These are phyloP conservation scores for Tirmania nivea DNA, from an alignment of 495 filamentous ascomycete species.

Conservation along the genomic window DNA sequence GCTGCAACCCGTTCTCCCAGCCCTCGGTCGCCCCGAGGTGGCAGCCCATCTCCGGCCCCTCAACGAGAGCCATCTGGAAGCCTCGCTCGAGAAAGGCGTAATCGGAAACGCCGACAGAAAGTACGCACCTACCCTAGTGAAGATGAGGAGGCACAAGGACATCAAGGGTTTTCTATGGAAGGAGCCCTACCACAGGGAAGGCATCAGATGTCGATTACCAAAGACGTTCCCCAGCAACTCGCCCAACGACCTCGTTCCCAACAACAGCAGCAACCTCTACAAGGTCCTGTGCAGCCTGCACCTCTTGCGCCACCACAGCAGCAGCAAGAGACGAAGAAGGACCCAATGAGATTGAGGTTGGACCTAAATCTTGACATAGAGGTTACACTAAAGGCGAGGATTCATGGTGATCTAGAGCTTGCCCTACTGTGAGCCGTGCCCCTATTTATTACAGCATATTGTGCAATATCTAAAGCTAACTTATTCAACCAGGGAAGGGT, in stretches of 20 bases:
- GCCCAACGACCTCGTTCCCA: neutral
- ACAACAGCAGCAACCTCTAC: neutral
- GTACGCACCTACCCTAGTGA: neutral
- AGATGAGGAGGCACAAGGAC: neutral
- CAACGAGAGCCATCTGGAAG: neutral
- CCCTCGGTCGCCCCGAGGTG: neutral
- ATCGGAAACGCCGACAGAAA: neutral
- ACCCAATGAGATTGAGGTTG: constrained; percentile 54
- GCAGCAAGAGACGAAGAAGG: constrained; percentile 25
- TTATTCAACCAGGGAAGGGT: too few species aligned
- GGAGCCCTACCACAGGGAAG: neutral
- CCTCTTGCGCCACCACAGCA: neutral
- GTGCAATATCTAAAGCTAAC: too few species aligned
- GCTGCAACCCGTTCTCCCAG: neutral
- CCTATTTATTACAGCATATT: constrained; percentile 21
- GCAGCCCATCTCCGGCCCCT: neutral
- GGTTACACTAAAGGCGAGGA: constrained; percentile 81
- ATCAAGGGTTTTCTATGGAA: neutral
- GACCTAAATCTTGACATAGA: constrained; percentile 81
- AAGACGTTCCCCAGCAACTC: neutral
- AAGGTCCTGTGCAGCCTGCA: neutral
- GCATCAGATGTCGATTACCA: neutral
- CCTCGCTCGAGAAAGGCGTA: neutral
- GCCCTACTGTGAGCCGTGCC: constrained; percentile 49
- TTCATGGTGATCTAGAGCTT: constrained; percentile 74